Evolutionary conservation across 768 basidiomycete genomes (phyloP).

Genomic region (Suillus decipiens): DNA sequence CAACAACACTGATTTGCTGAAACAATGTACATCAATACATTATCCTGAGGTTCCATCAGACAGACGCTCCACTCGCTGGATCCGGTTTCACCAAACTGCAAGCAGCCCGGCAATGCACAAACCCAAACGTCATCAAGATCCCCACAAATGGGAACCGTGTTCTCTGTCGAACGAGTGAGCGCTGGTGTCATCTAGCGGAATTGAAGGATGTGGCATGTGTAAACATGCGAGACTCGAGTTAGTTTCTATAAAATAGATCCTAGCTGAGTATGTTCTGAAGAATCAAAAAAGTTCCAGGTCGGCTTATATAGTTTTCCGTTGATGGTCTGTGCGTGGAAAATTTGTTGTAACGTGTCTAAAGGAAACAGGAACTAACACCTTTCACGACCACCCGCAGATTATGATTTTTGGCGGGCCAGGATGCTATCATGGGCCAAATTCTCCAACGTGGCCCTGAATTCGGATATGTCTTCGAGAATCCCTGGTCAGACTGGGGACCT

Average conservation of each 20-base stretch:
- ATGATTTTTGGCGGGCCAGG: too few species aligned
- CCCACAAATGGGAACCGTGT: conserved; percentile 43
- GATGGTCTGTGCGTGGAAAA: conserved; percentile 37
- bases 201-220: conserved; percentile 72
- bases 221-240: conserved; percentile 80
- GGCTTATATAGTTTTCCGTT: conserved; percentile 35
- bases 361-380: too few species aligned
- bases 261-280: conserved; percentile 78
- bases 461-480: too few species aligned
- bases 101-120: conserved; percentile 29
- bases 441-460: too few species aligned
- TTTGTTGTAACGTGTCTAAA: too few species aligned
- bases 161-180: conserved; percentile 70
- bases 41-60: conserved; percentile 48
- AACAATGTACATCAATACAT: too few species aligned
- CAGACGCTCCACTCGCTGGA: conserved; percentile 59
- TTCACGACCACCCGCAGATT: too few species aligned
- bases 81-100: conserved; percentile 26
- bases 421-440: too few species aligned
- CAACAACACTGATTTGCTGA: too few species aligned
- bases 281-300: conserved; percentile 20
- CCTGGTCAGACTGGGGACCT: too few species aligned
- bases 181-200: conserved; percentile 70
- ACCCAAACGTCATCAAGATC: conserved; percentile 70
- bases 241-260: conserved; percentile 81